Evolutionary conservation across 148 eudicot species (phyloP), one percentile per base, ranked within the genome.

Genomic region (Mesembryanthemum crystallinum): DNA sequence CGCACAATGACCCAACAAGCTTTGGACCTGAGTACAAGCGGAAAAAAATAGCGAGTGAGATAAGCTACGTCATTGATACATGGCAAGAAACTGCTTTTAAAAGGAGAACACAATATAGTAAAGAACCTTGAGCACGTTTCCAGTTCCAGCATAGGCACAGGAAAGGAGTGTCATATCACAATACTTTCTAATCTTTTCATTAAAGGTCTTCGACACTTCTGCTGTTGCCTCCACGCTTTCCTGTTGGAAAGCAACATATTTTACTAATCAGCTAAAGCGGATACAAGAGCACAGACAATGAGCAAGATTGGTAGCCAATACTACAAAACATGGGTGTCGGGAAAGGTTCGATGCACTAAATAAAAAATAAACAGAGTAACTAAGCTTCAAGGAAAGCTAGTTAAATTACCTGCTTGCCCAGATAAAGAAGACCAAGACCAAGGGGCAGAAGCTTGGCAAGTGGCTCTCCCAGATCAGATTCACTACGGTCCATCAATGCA

Each of bases 91-190:
- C 42, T 23, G 39, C 54, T 49, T 43, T 5, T 18, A 24, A 6
- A 8, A 51, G 42, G 52, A 25, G 28, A 58, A 52, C 51, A 54
- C 32, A 74, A 71, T 11, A 58, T 33, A 18, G 39, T 20, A 45
- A 69, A 47, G 27, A 60, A 92, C 99, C 99, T 95, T 95, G 23
- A 92, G 90, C 70, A 95, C 99, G 72, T 95, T 90, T 73, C 99
- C 97, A 8, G 97, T 92, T 75, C 99, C 99, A 73, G 99, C 99
- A 85, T 92, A 95, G 65, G 99, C 99, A 89, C 97, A 95, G 62
- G 99, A 90, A 64, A 89, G 89, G 70, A 95, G 85, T 72, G 94
- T 92, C 92, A 95, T 89, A 76, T 95, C 97, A 82, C 96, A 92
- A 75, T 92, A 87, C 68, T 92, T 90, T 69, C 96, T 86, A 61